A percentile compares a stretch with the other conserved stretches of the same genome.
Conservation (phyloP, 2,329 filamentous ascomycete genomes). For the Exserohilum rostratum region DNA sequence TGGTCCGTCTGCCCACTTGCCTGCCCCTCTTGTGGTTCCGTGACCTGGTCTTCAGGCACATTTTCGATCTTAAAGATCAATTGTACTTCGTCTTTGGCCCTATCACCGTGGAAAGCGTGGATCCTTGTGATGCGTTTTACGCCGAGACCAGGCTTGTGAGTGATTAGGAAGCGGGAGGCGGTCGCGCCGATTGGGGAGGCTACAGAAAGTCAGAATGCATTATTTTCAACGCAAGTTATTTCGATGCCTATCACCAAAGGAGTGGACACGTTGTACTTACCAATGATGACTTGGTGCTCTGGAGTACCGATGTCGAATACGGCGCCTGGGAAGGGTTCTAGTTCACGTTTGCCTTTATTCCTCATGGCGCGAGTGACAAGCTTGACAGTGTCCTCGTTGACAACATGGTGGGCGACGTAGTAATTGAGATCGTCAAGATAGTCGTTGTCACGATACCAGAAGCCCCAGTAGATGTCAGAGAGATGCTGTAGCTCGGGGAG, state of each 20-base stretch:
- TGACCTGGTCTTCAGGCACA: conserved; percentile 9
- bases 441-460: conserved; percentile 22
- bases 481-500: conserved; percentile 22
- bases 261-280: conserved; percentile 8
- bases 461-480: conserved; percentile 33
- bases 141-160: conserved; percentile 25
- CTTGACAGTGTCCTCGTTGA: conserved; percentile 20
- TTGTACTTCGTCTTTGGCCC: conserved; percentile 4
- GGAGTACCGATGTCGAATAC: conserved; percentile 18
- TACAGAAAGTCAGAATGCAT: not conserved
- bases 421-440: conserved; percentile 26
- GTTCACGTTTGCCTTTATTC: not conserved
- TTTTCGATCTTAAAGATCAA: conserved; percentile 25
- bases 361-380: conserved; percentile 25
- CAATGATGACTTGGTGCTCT: conserved; percentile 27
- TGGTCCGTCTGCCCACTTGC: not conserved
- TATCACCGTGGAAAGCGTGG: conserved; percentile 15
- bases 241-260: no score
- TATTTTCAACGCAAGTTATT: no score
- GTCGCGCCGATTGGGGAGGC: conserved; percentile 29
- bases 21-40: not conserved
- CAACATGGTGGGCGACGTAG: conserved; percentile 20
- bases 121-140: conserved; percentile 23
- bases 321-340: conserved; percentile 22
- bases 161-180: conserved; percentile 18